phyloP scores from a whole-genome alignment of 805 yeast species.

The Candida tammaniensis region DNA sequence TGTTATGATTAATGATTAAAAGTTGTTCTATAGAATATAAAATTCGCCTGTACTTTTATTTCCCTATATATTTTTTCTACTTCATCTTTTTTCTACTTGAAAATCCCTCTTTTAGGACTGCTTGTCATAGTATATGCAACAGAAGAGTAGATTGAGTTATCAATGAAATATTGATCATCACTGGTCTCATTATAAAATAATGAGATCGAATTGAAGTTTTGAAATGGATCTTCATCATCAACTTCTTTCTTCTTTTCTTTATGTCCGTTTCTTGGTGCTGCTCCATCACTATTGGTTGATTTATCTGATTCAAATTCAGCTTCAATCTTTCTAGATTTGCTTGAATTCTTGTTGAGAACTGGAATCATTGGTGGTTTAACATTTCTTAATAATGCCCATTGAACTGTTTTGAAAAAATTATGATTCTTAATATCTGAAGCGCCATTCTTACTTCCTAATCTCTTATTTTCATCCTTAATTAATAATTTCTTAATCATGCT shows the following conservation, averaged over 20 bases:
- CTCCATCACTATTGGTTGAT: too few relatives aligned
- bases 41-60: neutral
- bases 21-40: conserved; percentile 1
- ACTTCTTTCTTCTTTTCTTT: conserved; percentile 8
- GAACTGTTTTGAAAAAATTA: conserved; percentile 84
- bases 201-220: conserved; percentile 81
- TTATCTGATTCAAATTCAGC: conserved; percentile 16
- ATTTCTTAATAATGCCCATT: conserved; percentile 93
- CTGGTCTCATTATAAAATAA: conserved; percentile 65
- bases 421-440: conserved; percentile 94
- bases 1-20: conserved; percentile 6
- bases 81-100: conserved; percentile 17
- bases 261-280: conserved; percentile 21
- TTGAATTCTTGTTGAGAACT: conserved; percentile 44
- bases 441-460: conserved; percentile 90
- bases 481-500: conserved; percentile 75
- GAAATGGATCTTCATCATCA: conserved; percentile 65
- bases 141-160: conserved; percentile 47
- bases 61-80: neutral
- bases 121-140: conserved; percentile 54
- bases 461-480: conserved; percentile 82
- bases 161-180: conserved; percentile 44
- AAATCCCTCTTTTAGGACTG: conserved; percentile 23
- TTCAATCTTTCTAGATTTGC: conserved; percentile 16
- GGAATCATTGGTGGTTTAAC: conserved; percentile 97